phyloP scores from a whole-genome alignment of 169 alveolate species.

The Plasmodium fragile region DNA sequence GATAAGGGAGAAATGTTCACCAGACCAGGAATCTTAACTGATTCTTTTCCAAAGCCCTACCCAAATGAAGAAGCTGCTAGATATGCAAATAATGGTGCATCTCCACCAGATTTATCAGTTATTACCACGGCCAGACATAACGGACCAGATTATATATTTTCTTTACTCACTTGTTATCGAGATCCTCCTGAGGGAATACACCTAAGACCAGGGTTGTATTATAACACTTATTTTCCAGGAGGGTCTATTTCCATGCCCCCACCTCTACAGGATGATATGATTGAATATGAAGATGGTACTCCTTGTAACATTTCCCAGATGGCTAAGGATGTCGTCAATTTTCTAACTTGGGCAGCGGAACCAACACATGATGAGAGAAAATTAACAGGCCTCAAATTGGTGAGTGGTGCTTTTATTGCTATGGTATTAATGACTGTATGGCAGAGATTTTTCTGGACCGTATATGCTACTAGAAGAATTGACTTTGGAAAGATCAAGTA shows the following conservation, averaged over 20 bases:
- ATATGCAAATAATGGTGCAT: constrained; percentile 96
- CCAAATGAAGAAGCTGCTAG: constrained; percentile 95
- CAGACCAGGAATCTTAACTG: constrained; percentile 90
- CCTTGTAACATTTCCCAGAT: constrained; percentile 97
- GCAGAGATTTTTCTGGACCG: constrained; percentile 91
- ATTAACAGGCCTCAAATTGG: constrained; percentile 84
- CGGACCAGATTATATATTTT: constrained; percentile 95
- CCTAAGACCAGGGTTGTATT: constrained; percentile 95
- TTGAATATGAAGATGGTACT: constrained; percentile 97
- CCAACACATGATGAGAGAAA: constrained; percentile 92
- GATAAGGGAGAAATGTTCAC: constrained; percentile 91
- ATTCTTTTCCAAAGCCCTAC: constrained; percentile 90
- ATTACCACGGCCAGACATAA: constrained; percentile 93
- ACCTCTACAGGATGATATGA: constrained; percentile 97
- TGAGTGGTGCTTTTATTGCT: constrained; percentile 86
- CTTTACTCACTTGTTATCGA: constrained; percentile 95
- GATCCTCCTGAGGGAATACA: constrained; percentile 97
- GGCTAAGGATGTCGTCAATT: constrained; percentile 92
- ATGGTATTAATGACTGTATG: constrained; percentile 88
- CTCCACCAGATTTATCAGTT: constrained; percentile 96
- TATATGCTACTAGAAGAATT: constrained; percentile 88
- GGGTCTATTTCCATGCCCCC: constrained; percentile 98
- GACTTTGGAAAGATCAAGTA: constrained; percentile 88
- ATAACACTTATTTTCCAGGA: constrained; percentile 96
- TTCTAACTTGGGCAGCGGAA: constrained; percentile 91